Base-by-base conservation (phyloP, 768 basidiomycete species). In the Lyophyllum shimeji region DNA sequence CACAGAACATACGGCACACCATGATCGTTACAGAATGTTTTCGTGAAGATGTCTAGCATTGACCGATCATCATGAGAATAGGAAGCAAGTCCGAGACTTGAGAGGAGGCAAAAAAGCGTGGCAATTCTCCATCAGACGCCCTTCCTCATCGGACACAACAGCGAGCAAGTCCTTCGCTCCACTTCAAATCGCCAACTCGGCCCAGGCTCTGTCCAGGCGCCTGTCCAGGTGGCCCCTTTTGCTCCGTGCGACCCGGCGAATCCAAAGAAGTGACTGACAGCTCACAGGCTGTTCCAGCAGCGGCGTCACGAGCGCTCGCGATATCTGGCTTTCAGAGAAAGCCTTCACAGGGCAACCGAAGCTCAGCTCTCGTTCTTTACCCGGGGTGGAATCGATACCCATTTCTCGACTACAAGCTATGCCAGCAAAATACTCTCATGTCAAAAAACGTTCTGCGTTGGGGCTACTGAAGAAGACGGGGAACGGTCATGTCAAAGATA, bases 391-490 rank as follows among this genome's bases (percentile, higher is more conserved):
- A 8, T 6, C 13, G 29, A 17, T 15, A 18, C 31, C 8, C 44
- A n/a, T 23, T 51, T 55, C n/a, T 52, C 47, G 27, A 11, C 53
- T n/a, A n/a, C n/a, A n/a, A 27, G 65, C 52, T 2, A 88, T 88
- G 86, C 84, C 86, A 17, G 80, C 85, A 31, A 87, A 87, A 64
- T 87, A 87, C 70, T 87, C 86, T 23, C 86, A 88, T 70, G 82
- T 85, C n/a, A 87, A 86, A 75, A 87, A 86, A 65, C 71, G 83
- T 46, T 72, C 82, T 7, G 74, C 76, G 0, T 73, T 77, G 7
- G 77, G 81, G 15, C 66, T 76, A 13, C 72, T 77, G 64, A 81
- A 78, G 64, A 85, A 82, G 62, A 65, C 66, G 46, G 70, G 67
- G n/a, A 55, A 50, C 31, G 52, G 39, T 60, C 68, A 46, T 52